Evolutionary conservation across 805 yeast genomes (phyloP).

Genomic region (Kregervanrija fluxuum): DNA sequence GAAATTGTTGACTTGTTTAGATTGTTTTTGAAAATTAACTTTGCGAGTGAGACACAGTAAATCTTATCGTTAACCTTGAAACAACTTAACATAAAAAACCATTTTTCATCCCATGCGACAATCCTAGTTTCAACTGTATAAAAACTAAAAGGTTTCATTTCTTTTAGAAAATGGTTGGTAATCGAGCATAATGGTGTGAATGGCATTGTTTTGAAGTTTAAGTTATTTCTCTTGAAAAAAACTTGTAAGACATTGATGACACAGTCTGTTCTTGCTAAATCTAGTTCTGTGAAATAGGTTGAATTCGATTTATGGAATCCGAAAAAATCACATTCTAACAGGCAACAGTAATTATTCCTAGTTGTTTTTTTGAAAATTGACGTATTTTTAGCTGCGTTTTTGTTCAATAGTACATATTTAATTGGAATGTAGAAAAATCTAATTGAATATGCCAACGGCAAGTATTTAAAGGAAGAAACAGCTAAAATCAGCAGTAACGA

Average conservation of each 20-base stretch:
- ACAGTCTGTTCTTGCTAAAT: conserved; percentile 64
- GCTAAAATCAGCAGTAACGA: conserved; percentile 3
- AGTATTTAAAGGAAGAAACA: conserved; percentile 44
- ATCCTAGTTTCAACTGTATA: conserved; percentile 54
- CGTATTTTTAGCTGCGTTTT: conserved; percentile 6
- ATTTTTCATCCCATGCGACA: conserved; percentile 80
- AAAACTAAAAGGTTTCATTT: conserved; percentile 58
- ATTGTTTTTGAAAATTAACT: too few relatives aligned
- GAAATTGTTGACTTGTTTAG: too few relatives aligned
- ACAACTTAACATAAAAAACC: conserved; percentile 67
- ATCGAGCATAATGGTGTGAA: conserved; percentile 76
- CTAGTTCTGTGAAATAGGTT: conserved; percentile 77
- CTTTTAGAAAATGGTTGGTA: conserved; percentile 59
- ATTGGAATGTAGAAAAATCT: conserved; percentile 51
- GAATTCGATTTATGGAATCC: conserved; percentile 77
- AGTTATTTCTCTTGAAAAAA: conserved; percentile 18
- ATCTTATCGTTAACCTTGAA: conserved; percentile 36
- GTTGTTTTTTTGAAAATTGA: conserved; percentile 7
- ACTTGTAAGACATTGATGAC: conserved; percentile 44
- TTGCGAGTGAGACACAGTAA: neutral
- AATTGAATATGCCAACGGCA: conserved; percentile 60
- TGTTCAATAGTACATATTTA: conserved; percentile 35
- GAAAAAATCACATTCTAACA: conserved; percentile 79
- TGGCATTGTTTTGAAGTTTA: conserved; percentile 33
- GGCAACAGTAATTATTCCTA: conserved; percentile 39